phyloP scores from a whole-genome alignment of 2,329 filamentous ascomycete species.

The Thielaviopsis musarum region DNA sequence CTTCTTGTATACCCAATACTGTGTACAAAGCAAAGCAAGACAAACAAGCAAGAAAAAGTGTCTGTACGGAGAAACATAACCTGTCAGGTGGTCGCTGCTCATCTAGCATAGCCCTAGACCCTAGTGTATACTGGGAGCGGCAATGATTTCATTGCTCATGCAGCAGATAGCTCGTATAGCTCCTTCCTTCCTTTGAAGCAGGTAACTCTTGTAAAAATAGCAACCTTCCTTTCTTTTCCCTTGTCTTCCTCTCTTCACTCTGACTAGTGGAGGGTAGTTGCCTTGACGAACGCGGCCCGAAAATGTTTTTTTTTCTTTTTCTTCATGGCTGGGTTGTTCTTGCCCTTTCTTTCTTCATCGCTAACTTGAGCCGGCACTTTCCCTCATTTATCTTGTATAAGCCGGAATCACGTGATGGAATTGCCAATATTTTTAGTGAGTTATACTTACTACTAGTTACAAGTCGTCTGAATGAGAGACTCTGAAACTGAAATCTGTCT shows the following conservation, averaged over 20 bases:
- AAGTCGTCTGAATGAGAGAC: too few relatives aligned
- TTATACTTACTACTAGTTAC: too few relatives aligned
- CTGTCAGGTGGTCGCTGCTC: not conserved
- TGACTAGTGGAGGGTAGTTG: not conserved
- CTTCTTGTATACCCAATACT: too few relatives aligned
- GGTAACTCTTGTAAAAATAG: not conserved
- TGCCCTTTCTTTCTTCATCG: too few relatives aligned
- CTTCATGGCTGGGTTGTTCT: too few relatives aligned
- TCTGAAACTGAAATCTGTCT: too few relatives aligned
- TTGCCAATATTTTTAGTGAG: too few relatives aligned
- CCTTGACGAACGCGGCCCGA: not conserved
- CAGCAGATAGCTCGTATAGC: not conserved
- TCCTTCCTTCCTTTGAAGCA: not conserved
- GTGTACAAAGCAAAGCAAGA: not conserved
- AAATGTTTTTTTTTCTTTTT: not conserved
- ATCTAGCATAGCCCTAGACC: not conserved
- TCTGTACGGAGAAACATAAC: not conserved
- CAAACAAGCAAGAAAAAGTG: not conserved
- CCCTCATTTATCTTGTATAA: not conserved
- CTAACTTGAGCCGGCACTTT: not conserved
- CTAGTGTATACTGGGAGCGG: not conserved
- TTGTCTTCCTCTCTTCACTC: too few relatives aligned
- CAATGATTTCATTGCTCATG: not conserved
- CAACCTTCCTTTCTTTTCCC: too few relatives aligned
- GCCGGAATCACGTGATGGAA: not conserved